Percentiles rank a stretch among this genome's conserved stretches.
Evolutionary conservation across 2,329 filamentous ascomycete genomes (phyloP).

Genomic region (Pseudogymnoascus sp.): DNA sequence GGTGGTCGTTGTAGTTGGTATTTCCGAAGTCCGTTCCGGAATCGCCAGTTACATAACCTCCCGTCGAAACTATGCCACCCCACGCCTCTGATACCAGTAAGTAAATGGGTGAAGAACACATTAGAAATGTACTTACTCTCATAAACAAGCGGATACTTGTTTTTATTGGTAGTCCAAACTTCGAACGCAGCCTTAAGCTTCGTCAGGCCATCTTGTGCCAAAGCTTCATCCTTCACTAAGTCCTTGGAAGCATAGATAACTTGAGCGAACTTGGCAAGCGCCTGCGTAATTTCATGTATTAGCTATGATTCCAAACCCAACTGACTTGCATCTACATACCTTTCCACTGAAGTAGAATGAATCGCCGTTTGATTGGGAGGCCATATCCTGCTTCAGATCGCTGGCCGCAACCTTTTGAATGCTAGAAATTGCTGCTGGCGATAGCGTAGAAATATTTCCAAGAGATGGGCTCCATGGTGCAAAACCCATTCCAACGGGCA

Average conservation of each 20-base stretch:
- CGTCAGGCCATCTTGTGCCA: conserved; percentile 51
- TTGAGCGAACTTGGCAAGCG: conserved; percentile 67
- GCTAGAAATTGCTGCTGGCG: conserved; percentile 45
- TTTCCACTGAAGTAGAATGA: conserved; percentile 95
- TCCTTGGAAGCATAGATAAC: conserved; percentile 60
- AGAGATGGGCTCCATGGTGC: conserved; percentile 63
- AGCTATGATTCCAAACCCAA: conserved; percentile 24
- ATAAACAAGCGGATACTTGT: conserved; percentile 59
- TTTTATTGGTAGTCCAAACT: conserved; percentile 59
- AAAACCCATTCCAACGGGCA: conserved; percentile 71
- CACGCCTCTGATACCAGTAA: conserved; percentile 47
- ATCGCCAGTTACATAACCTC: conserved; percentile 63
- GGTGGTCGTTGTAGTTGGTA: conserved; percentile 71
- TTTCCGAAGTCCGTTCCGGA: conserved; percentile 80
- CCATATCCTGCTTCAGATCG: conserved; percentile 72
- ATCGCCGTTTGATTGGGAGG: conserved; percentile 63
- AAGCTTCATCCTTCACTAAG: conserved; percentile 49
- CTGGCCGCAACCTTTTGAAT: conserved; percentile 58
- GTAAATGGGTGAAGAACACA: neutral
- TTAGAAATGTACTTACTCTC: conserved; percentile 41
- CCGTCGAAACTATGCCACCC: conserved; percentile 75
- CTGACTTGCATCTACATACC: conserved; percentile 34
- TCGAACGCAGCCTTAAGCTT: conserved; percentile 61
- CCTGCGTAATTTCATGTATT: conserved; percentile 34
- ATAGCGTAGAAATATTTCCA: conserved; percentile 41